Conservation (phyloP, 768 basidiomycete species). For the Kwoniella dendrophila region DNA sequence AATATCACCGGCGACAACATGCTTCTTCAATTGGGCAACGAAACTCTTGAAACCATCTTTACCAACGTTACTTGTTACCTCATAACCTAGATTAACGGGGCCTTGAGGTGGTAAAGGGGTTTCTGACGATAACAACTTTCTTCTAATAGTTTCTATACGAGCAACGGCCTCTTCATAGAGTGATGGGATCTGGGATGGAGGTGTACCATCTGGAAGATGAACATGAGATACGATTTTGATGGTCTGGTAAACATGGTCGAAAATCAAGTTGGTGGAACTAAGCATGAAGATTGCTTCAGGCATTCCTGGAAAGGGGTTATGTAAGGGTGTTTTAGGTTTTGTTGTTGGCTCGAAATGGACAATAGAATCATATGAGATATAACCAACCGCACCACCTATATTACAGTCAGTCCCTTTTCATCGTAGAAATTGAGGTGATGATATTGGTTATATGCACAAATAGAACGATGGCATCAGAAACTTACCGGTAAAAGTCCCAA, state of each 20-base stretch:
- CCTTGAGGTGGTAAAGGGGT: slow-evolving; percentile 63
- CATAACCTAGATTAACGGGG: slow-evolving; percentile 57
- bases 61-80: slow-evolving; percentile 85
- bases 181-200: slow-evolving; percentile 64
- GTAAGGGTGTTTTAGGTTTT: slow-evolving; percentile 61
- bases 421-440: neutral
- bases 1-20: slow-evolving; percentile 94
- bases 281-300: slow-evolving; percentile 96
- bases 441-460: neutral
- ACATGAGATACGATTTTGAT: slow-evolving; percentile 96
- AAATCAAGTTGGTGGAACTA: slow-evolving; percentile 90
- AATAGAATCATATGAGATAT: slow-evolving; percentile 94
- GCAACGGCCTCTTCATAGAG: slow-evolving; percentile 85
- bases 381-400: slow-evolving; percentile 90
- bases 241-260: slow-evolving; percentile 93
- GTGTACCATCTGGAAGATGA: slow-evolving; percentile 73
- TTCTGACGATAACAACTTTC: slow-evolving; percentile 65
- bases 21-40: slow-evolving; percentile 88
- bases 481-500: slow-evolving; percentile 81
- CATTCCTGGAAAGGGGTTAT: slow-evolving; percentile 78
- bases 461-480: neutral
- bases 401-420: neutral
- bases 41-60: slow-evolving; percentile 87
- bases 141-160: slow-evolving; percentile 80
- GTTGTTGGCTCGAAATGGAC: slow-evolving; percentile 92